Evolutionary conservation across 495 filamentous ascomycete genomes (phyloP).

Genomic region (Pseudoneurospora amorphoporcata): DNA sequence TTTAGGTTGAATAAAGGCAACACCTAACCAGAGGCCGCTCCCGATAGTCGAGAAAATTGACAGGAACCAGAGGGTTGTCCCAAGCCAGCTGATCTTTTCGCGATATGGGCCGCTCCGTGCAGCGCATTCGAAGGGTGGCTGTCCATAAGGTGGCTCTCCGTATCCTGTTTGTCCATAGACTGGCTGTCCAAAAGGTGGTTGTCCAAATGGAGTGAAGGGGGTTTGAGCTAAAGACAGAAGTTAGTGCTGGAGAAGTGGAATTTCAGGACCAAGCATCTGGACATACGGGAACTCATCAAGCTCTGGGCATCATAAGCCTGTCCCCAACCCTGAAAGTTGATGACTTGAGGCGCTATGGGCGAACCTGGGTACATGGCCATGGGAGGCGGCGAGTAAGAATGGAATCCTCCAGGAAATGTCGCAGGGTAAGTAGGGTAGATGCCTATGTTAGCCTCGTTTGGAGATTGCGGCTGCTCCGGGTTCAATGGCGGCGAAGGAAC

Average conservation of each 20-base stretch:
- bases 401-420: neutral
- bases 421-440: neutral
- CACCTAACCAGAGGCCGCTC: slow-evolving; percentile 51
- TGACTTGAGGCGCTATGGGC: neutral
- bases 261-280: neutral
- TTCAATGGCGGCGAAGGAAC: neutral
- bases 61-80: slow-evolving; percentile 45
- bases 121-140: neutral
- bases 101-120: neutral
- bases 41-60: slow-evolving; percentile 57
- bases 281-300: neutral
- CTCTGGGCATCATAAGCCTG: neutral
- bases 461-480: neutral
- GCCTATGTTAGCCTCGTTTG: neutral
- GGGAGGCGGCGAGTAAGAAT: neutral
- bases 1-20: slow-evolving; percentile 47
- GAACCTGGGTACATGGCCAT: neutral
- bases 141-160: neutral
- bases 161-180: neutral
- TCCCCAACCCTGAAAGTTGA: neutral
- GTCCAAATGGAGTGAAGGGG: neutral
- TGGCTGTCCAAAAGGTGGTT: neutral
- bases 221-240: neutral
- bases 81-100: slow-evolving; percentile 44
- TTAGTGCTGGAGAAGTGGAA: neutral